Conservation (phyloP, 805 yeast genomes). For the Crinitomyces ghanaensis region DNA sequence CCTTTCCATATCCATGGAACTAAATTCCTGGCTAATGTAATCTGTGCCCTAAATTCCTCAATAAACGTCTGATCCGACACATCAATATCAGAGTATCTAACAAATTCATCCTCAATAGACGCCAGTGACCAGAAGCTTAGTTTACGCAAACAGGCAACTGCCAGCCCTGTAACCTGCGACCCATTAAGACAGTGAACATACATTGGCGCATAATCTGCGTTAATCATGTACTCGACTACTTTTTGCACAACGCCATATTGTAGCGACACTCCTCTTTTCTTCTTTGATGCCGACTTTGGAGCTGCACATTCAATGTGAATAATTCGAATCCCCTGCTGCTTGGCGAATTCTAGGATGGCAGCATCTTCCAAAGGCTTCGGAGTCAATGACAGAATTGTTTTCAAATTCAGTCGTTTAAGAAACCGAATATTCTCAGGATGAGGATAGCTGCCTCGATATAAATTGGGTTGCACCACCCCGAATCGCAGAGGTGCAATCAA, state of each 20-base stretch:
- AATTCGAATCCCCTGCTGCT: constrained; percentile 40
- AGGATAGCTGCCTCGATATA: constrained; percentile 84
- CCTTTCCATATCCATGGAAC: constrained; percentile 62
- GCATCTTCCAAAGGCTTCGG: constrained; percentile 52
- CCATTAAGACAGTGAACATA: constrained; percentile 86
- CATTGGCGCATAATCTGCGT: constrained; percentile 51
- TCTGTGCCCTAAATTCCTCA: constrained; percentile 61
- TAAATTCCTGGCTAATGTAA: constrained; percentile 40
- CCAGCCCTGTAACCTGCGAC: constrained; percentile 72
- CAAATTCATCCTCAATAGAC: constrained; percentile 76
- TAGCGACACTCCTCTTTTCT: constrained; percentile 74
- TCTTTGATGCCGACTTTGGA: constrained; percentile 43
- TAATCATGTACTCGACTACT: constrained; percentile 49
- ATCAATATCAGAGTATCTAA: constrained; percentile 64
- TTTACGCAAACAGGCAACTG: constrained; percentile 77
- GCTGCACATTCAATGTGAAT: constrained; percentile 56
- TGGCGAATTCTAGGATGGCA: constrained; percentile 42
- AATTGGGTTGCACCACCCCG: constrained; percentile 52
- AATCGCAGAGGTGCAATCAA: constrained; percentile 61
- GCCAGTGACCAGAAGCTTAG: constrained; percentile 81
- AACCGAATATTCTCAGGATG: constrained; percentile 61
- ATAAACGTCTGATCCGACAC: constrained; percentile 76
- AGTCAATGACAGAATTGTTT: constrained; percentile 65
- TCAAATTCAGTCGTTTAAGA: constrained; percentile 50
- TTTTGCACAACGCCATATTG: constrained; percentile 49